Evolutionary conservation across 495 filamentous ascomycete species (phyloP), one percentile per base, ranked within the genome.

Genomic region (Hypoxylon crocopeplum): DNA sequence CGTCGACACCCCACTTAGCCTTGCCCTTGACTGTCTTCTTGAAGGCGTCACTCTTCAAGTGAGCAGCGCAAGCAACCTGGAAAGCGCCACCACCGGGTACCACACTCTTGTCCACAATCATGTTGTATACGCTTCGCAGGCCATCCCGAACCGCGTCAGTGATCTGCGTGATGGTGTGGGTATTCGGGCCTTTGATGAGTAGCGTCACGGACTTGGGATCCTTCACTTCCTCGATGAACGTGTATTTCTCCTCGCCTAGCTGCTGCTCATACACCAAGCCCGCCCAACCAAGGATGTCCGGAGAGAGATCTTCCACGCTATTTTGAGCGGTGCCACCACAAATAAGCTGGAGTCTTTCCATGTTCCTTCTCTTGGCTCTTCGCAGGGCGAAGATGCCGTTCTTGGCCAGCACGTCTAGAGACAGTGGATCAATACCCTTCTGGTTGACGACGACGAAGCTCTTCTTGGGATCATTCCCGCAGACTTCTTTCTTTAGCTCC

Each of bases 141-240:
- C 94, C 95, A 69, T 98, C 94, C 21, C 94, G 88, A n/a, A 98
- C 94, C 5, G 94, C 94, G 73, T 98, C 94, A 55, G 90, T 93
- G 51, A 98, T 90, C 70, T 98, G 94, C 21, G 87, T 86, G 67
- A 98, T 98, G 39, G 95, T 98, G 75, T 98, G 94, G 66, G 84
- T 79, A 75, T 98, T 98, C 33, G 94, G 94, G 5, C 94, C 94
- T 80, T 98, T 98, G 79, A 98, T 97, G 49, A 98, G 82, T 10
- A 98, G 79, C 15, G 94, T 98, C n/a, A 98, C 95, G 4, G 95
- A 97, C 79, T 98, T 98, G 44, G 94, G 90, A 44, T 98, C 90
- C 82, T 97, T 98, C 62, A 98, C 94, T 53, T 98, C 95, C 74
- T 98, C 95, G 59, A 98, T 84, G 64, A 98, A 98, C 12, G 94